Evolutionary conservation across 805 yeast genomes (phyloP).

Genomic region (Candida loeiensis): DNA sequence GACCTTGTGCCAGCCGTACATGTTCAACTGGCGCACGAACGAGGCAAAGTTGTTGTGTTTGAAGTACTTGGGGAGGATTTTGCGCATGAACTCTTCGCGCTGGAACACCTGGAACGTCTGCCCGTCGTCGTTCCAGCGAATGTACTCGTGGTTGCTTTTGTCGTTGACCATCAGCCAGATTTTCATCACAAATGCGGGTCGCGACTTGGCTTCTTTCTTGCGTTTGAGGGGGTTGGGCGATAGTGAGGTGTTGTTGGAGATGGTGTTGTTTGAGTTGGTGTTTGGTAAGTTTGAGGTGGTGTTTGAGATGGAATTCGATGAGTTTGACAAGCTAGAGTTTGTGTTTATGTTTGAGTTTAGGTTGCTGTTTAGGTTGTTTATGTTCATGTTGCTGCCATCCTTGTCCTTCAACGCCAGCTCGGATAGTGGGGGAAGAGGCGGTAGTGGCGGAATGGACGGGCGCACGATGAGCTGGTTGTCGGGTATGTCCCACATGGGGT

Average conservation of each 20-base stretch:
- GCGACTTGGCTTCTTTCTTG: constrained; percentile 44
- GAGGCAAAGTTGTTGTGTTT: constrained; percentile 94
- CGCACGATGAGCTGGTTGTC: constrained; percentile 4
- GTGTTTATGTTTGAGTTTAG: neutral
- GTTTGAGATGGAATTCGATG: neutral
- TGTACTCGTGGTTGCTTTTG: constrained; percentile 59
- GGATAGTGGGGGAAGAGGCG: constrained; percentile 28
- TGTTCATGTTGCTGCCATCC: neutral
- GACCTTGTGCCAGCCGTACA: constrained; percentile 99
- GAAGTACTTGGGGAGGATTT: constrained; percentile 84
- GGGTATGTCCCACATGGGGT: constrained; percentile 6
- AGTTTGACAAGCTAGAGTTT: neutral
- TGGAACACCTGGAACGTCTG: constrained; percentile 78
- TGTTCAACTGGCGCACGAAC: constrained; percentile 92
- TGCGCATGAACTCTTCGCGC: constrained; percentile 79
- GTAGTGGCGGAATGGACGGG: constrained; percentile 15
- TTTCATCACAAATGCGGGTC: constrained; percentile 91
- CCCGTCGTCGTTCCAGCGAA: constrained; percentile 86
- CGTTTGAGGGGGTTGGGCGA: constrained; percentile 15
- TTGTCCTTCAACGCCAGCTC: constrained; percentile 20
- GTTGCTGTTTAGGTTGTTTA: neutral
- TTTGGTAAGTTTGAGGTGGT: neutral
- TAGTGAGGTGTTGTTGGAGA: neutral
- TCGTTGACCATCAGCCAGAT: constrained; percentile 96
- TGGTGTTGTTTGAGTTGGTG: neutral